Base-by-base conservation (phyloP, 768 basidiomycete species). In the Rhodotorula taiwanensis region DNA sequence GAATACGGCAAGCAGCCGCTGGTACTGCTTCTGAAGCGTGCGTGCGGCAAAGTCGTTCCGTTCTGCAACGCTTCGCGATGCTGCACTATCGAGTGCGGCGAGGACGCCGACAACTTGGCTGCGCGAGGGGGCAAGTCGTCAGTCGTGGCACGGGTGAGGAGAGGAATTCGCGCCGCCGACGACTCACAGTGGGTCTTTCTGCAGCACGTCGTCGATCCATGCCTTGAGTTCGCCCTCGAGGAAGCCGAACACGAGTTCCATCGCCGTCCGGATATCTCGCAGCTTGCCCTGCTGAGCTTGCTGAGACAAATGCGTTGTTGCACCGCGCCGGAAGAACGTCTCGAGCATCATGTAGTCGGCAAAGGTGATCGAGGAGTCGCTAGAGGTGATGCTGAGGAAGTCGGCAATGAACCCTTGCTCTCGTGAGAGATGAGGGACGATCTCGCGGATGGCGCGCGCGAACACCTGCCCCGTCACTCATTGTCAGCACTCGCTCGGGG, bases 221-320 rank as follows among this genome's bases (percentile, higher is more conserved):
- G 79, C 77, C 75, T 87, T 89, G 64, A 97, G 60, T 73, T 94
- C 92, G 2, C 80, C 79, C 4, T 86, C 85, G 23, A 98, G 77
- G 78, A 94, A 98, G 13, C 92, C 91, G 75, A 97, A 98, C 55
- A 97, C 91, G 55, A 94, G 77, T 69, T 98, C 94, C 87, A 97
- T 84, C 33, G 91, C 89, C 5, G 86, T 85, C 25, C 89, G 83
- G 34, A 92, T 82, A 25, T 71, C 70, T 41, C 51, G 55, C 21
- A 71, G 48, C 55, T 62, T 65, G 36, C 62, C 67, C 28, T 56
- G 14, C 93, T 81, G 77, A 23, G 60, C 20, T 92, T 81, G 77
- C 79, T 73, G 31, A 7, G 33, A 84, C 82, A 31, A 80, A 81
- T 54, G 83, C 79, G 31, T 80, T 10, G 86, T 80, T n/a, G 94